Evolutionary conservation across 345 rosid species (phyloP).

Genomic region (Murraya paniculata): DNA sequence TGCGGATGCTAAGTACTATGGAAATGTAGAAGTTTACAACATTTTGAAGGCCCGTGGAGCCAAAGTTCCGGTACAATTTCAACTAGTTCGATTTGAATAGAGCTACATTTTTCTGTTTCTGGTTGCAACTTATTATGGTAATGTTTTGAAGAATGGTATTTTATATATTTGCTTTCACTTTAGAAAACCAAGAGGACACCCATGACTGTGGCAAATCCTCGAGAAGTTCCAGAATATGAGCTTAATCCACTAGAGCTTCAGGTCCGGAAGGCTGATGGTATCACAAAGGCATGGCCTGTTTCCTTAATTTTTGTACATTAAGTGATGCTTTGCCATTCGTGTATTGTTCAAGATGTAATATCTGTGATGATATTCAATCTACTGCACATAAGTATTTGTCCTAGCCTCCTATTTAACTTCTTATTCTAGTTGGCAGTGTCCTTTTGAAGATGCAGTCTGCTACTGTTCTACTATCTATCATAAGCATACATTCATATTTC

Average conservation of each 20-base stretch:
- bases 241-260: conserved; percentile 92
- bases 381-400: too few species aligned
- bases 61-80: conserved; percentile 59
- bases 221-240: conserved; percentile 94
- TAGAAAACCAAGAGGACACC: conserved; percentile 96
- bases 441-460: too few species aligned
- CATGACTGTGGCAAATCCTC: conserved; percentile 85
- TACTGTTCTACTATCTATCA: too few species aligned
- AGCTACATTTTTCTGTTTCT: not conserved
- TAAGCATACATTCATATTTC: too few species aligned
- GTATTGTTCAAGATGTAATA: too few species aligned
- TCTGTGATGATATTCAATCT: too few species aligned
- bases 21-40: conserved; percentile 72
- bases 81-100: not conserved
- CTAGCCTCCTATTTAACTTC: too few species aligned
- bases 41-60: conserved; percentile 93
- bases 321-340: not conserved
- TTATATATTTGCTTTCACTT: conserved; percentile 16
- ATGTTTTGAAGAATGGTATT: conserved; percentile 2
- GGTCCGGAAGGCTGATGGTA: conserved; percentile 79
- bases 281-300: conserved; percentile 57
- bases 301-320: conserved; percentile 6
- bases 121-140: conserved; percentile 4
- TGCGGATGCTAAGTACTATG: conserved; percentile 89
- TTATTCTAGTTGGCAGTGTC: too few species aligned